These are phyloP conservation scores for Cercospora zeae-maydis DNA, from an alignment of 2,329 filamentous ascomycete species.

Conservation along the genomic window DNA sequence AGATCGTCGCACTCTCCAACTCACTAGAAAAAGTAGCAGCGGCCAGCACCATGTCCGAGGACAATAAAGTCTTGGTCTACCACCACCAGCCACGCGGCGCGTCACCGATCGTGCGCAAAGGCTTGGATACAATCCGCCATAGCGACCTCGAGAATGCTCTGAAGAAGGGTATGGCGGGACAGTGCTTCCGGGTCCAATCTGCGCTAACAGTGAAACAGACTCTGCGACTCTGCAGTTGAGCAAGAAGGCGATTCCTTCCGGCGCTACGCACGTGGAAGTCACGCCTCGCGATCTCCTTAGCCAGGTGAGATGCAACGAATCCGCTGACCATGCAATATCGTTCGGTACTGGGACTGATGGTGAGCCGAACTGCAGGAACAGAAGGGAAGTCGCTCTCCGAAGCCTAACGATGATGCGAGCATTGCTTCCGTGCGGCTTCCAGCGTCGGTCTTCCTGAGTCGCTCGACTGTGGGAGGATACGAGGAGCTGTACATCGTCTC, in stretches of 20 bases:
- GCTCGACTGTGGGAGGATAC: not conserved
- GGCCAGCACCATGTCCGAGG: constrained; percentile 7
- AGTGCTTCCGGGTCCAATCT: no score
- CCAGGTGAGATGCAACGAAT: not conserved
- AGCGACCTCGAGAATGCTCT: constrained; percentile 18
- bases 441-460: not conserved
- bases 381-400: not conserved
- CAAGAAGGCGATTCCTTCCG: not conserved
- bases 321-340: not conserved
- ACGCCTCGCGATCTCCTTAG: not conserved
- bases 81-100: constrained; percentile 19
- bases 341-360: not conserved
- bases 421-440: constrained; percentile 1
- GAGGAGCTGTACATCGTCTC: constrained; percentile 3
- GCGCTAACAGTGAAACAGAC: not conserved
- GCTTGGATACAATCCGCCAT: not conserved
- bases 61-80: constrained; percentile 28
- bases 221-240: not conserved
- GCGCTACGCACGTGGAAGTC: constrained; percentile 1
- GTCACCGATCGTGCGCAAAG: not conserved
- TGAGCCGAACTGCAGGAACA: not conserved
- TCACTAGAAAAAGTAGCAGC: no score
- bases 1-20: no score
- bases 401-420: constrained; percentile 3
- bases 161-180: not conserved